These are phyloP conservation scores for Vavraia culicis DNA, from an alignment of 371 early-diverging fungal genomes.

Conservation along the genomic window DNA sequence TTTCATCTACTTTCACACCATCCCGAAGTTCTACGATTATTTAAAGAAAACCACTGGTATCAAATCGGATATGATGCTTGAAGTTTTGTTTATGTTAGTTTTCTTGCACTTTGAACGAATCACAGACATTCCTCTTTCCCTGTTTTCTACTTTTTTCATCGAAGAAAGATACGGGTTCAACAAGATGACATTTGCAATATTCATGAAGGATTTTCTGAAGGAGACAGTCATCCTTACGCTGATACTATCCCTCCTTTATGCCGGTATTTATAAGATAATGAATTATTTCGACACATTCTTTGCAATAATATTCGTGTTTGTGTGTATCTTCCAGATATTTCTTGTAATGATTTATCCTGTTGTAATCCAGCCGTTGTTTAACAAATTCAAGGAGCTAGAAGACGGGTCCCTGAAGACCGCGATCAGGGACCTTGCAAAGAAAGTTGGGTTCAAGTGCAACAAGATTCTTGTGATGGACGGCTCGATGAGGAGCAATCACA, in stretches of 20 bases:
- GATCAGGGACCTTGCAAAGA: constrained; percentile 60
- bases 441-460: constrained; percentile 67
- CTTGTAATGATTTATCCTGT: constrained; percentile 72
- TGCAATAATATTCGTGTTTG: constrained; percentile 12
- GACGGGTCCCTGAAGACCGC: constrained; percentile 56
- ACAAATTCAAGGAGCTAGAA: constrained; percentile 63
- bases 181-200: constrained; percentile 62
- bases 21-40: constrained; percentile 1
- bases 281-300: constrained; percentile 8
- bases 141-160: constrained; percentile 72
- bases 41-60: constrained; percentile 46
- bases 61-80: constrained; percentile 49
- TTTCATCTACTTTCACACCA: neutral
- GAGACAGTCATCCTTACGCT: constrained; percentile 4
- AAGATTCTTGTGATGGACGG: constrained; percentile 84
- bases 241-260: constrained; percentile 1
- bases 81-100: neutral
- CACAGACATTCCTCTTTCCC: constrained; percentile 53
- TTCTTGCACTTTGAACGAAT: neutral
- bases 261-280: constrained; percentile 19
- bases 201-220: constrained; percentile 52
- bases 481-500: constrained; percentile 67
- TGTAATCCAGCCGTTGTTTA: constrained; percentile 81
- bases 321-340: constrained; percentile 56
- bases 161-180: constrained; percentile 84